Conservation (phyloP, 495 filamentous ascomycete species). For the Penicillium cosmopolitanum region DNA sequence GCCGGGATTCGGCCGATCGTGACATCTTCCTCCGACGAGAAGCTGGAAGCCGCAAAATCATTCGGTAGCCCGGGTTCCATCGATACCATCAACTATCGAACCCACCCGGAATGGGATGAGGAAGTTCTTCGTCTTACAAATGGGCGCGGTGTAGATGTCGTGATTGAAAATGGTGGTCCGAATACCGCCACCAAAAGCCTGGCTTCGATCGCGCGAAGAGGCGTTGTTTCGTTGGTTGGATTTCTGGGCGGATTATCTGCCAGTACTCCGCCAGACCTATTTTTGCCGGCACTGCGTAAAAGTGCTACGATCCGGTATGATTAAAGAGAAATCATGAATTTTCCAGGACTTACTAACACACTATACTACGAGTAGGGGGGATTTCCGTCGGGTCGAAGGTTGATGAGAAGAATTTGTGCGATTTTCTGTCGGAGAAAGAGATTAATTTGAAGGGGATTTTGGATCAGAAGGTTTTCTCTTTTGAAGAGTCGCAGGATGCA, state of each 20-base stretch:
- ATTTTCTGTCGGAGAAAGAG: constrained; percentile 33
- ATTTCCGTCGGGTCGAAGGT: constrained; percentile 29
- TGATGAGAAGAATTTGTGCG: constrained; percentile 27
- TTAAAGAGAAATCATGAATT: not conserved
- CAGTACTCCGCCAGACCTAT: not conserved
- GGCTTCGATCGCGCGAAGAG: constrained; percentile 6
- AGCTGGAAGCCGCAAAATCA: constrained; percentile 27
- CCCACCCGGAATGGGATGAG: not conserved
- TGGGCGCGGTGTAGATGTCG: constrained; percentile 36
- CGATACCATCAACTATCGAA: constrained; percentile 9
- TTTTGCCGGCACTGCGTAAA: not conserved
- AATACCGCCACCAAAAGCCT: constrained; percentile 4
- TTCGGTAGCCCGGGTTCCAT: constrained; percentile 13
- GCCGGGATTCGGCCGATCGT: constrained; percentile 32
- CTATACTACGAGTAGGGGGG: constrained; percentile 18
- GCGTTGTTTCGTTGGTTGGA: constrained; percentile 9
- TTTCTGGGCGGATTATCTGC: constrained; percentile 10
- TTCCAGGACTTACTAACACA: not conserved
- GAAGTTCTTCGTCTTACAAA: constrained; percentile 22
- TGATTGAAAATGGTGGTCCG: constrained; percentile 15
- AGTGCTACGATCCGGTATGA: not conserved
- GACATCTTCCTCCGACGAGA: constrained; percentile 42
- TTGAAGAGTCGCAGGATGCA: constrained; percentile 32
- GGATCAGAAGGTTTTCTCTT: constrained; percentile 24
- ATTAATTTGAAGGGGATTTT: constrained; percentile 25